These are phyloP conservation scores for Metarhizium rileyi DNA, from an alignment of 2,329 filamentous ascomycete species.

Conservation along the genomic window DNA sequence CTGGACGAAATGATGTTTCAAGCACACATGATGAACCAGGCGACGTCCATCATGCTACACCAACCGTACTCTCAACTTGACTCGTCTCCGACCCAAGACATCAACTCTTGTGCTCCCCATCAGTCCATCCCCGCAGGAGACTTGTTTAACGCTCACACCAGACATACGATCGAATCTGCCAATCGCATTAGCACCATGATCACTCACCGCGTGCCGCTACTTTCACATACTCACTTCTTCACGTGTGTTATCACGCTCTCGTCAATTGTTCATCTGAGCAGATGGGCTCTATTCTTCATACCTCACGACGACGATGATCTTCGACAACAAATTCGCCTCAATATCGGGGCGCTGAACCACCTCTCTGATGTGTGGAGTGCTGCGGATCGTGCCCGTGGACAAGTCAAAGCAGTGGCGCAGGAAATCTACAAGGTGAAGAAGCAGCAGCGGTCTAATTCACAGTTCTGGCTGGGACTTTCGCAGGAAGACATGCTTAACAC, in stretches of 20 bases:
- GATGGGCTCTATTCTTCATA: slow-evolving; percentile 59
- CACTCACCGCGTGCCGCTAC: slow-evolving; percentile 60
- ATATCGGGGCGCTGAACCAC: slow-evolving; percentile 64
- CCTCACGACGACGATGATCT: slow-evolving; percentile 53
- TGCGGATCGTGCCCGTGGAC: slow-evolving; percentile 56
- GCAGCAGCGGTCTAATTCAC: slow-evolving; percentile 40
- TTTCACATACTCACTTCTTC: slow-evolving; percentile 75
- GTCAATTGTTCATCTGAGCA: slow-evolving; percentile 72
- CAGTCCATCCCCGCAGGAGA: slow-evolving; percentile 38
- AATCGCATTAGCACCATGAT: slow-evolving; percentile 67
- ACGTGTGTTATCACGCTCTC: slow-evolving; percentile 70
- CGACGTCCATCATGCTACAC: slow-evolving; percentile 64
- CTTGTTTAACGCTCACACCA: slow-evolving; percentile 57
- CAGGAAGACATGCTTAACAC: slow-evolving; percentile 45
- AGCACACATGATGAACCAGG: slow-evolving; percentile 67
- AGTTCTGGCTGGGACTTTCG: slow-evolving; percentile 45
- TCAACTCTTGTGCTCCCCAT: slow-evolving; percentile 60
- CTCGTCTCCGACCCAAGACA: slow-evolving; percentile 43
- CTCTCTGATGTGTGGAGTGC: slow-evolving; percentile 64
- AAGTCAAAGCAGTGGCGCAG: slow-evolving; percentile 71
- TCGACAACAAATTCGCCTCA: slow-evolving; percentile 67
- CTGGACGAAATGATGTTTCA: slow-evolving; percentile 90
- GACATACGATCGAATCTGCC: slow-evolving; percentile 71
- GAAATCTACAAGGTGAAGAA: slow-evolving; percentile 58
- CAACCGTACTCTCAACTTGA: slow-evolving; percentile 71